These are phyloP conservation scores for Canariomyces notabilis DNA, from an alignment of 2,329 filamentous ascomycete species.

Conservation along the genomic window DNA sequence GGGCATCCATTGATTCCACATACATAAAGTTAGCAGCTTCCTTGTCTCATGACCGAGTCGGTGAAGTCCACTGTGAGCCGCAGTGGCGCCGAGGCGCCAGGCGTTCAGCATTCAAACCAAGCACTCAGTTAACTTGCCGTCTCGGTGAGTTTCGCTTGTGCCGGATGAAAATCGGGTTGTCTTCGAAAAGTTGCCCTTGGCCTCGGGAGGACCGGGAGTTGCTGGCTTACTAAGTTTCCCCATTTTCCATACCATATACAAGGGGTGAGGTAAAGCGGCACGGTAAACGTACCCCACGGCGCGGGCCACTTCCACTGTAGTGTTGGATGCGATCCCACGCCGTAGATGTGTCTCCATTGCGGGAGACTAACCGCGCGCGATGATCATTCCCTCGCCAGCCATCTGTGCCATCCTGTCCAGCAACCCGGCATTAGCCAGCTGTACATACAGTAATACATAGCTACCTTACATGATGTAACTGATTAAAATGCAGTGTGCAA, in stretches of 20 bases:
- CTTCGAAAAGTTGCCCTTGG: neutral
- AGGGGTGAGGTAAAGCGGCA: neutral
- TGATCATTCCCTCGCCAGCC: too few species aligned
- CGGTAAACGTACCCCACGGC: neutral
- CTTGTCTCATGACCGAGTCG: neutral
- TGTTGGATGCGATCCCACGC: neutral
- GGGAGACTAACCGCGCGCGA: too few species aligned
- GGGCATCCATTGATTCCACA: neutral
- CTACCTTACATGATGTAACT: too few species aligned
- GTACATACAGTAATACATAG: too few species aligned
- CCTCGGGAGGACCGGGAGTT: neutral
- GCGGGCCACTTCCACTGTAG: neutral
- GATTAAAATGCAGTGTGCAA: too few species aligned
- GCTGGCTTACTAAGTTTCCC: neutral
- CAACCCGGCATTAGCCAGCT: too few species aligned
- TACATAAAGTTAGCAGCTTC: conserved; percentile 1
- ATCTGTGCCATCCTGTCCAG: too few species aligned
- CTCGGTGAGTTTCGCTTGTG: neutral
- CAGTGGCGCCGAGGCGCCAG: neutral
- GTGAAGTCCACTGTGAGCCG: too few species aligned
- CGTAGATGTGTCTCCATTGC: too few species aligned
- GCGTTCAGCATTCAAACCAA: neutral
- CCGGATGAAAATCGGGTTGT: neutral
- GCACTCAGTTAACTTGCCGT: neutral
- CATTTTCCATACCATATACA: too few species aligned